Evolutionary conservation across 805 yeast species (phyloP).

Genomic region (Teunomyces kruisii): DNA sequence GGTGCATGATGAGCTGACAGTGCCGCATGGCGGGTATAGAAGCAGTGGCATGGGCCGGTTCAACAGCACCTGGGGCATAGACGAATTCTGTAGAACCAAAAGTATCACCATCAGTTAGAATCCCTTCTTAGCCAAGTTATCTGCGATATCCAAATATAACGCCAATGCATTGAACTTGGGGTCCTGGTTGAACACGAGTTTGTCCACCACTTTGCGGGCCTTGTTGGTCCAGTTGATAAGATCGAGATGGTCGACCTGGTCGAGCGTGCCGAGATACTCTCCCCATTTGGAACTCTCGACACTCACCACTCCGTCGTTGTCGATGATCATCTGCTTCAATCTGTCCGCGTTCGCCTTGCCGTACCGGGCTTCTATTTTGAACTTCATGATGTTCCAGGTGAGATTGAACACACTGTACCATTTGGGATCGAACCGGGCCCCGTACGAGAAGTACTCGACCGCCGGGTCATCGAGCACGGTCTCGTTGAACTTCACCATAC

Average conservation of each 20-base stretch:
- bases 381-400: conserved; percentile 63
- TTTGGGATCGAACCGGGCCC: conserved; percentile 67
- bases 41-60: conserved; percentile 37
- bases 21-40: conserved; percentile 50
- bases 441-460: conserved; percentile 80
- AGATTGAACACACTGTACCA: conserved; percentile 60
- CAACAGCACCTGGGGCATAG: conserved; percentile 44
- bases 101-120: conserved; percentile 42
- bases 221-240: conserved; percentile 78
- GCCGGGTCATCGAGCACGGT: conserved; percentile 52
- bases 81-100: conserved; percentile 39
- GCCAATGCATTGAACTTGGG: conserved; percentile 63
- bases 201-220: conserved; percentile 38
- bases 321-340: conserved; percentile 24
- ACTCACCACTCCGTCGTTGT: conserved; percentile 86
- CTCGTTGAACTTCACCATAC: conserved; percentile 55
- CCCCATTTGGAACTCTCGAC: conserved; percentile 84
- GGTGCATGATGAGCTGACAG: conserved; percentile 32
- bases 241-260: conserved; percentile 81
- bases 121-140: conserved; percentile 59
- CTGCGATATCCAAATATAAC: conserved; percentile 67
- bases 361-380: conserved; percentile 8
- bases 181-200: conserved; percentile 26
- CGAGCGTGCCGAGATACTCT: conserved; percentile 71
- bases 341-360: neutral